These are phyloP conservation scores for Aspergillus thermomutatus DNA, from an alignment of 2,329 filamentous ascomycete species.

Conservation along the genomic window DNA sequence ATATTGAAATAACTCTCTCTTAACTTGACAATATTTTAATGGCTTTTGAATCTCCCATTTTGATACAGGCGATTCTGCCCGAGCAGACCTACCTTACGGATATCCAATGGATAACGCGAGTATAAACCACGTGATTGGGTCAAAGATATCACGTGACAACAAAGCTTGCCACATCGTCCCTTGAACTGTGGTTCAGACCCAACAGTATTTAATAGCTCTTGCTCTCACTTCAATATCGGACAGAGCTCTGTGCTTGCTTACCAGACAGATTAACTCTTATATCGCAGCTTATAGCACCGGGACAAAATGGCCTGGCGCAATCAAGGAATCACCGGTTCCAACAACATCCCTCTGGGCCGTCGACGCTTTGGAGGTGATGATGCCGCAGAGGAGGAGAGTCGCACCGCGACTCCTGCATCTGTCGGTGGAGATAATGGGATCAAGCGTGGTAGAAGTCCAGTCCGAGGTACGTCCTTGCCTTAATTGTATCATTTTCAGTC, in stretches of 20 bases:
- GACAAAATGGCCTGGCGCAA: constrained; percentile 60
- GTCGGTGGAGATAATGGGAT: constrained; percentile 48
- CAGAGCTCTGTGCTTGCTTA: constrained; percentile 5
- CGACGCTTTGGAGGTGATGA: constrained; percentile 73
- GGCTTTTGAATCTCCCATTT: background rate
- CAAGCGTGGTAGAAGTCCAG: constrained; percentile 92
- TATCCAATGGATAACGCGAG: background rate
- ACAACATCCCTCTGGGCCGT: constrained; percentile 92
- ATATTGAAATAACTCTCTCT: background rate
- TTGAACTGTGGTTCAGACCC: background rate
- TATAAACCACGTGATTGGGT: background rate
- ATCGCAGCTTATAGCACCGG: background rate
- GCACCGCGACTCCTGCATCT: constrained; percentile 44
- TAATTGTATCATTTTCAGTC: background rate
- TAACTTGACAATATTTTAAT: background rate
- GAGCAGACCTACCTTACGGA: background rate
- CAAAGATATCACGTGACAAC: constrained; percentile 7
- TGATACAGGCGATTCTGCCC: background rate
- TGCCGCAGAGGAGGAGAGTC: constrained; percentile 44
- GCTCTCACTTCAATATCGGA: background rate
- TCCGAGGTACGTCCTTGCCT: constrained; percentile 60
- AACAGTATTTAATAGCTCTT: background rate
- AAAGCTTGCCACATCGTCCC: constrained; percentile 10
- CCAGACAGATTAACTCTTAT: constrained; percentile 5
- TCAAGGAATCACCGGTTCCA: constrained; percentile 90